Evolutionary conservation across 352 stramenopile genomes (phyloP).

Genomic region (Phytophthora nicotianae): DNA sequence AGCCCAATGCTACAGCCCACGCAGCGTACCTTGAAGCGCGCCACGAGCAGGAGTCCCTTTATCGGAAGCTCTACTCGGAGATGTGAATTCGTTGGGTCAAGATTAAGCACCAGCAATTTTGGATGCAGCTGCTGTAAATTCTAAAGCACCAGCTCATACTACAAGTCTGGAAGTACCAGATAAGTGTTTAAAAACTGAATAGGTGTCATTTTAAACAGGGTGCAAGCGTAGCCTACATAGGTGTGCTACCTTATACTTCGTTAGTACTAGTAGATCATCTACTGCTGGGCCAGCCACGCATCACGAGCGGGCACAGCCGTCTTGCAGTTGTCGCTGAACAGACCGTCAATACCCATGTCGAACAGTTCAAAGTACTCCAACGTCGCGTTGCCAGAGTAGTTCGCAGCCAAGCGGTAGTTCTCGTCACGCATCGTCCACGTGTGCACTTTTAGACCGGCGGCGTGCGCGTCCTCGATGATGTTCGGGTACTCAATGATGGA

Average conservation of each 20-base stretch:
- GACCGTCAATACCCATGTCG: conserved; percentile 57
- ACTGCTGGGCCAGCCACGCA: conserved; percentile 42
- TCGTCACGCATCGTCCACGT: conserved; percentile 76
- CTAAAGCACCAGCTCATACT: conserved; percentile 1
- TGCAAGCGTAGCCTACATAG: too few species aligned
- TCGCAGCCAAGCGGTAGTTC: conserved; percentile 56
- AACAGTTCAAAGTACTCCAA: conserved; percentile 76
- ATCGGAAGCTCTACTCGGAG: conserved; percentile 67
- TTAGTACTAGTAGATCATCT: conserved; percentile 14
- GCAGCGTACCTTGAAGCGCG: conserved; percentile 65
- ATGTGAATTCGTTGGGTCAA: conserved; percentile 9
- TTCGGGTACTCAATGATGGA: conserved; percentile 44
- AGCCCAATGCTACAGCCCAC: conserved; percentile 57
- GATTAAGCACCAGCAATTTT: conserved; percentile 13
- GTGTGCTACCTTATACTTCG: background rate
- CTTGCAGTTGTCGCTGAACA: conserved; percentile 74
- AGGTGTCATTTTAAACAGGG: too few species aligned
- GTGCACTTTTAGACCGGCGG: conserved; percentile 57
- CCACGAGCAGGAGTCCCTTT: conserved; percentile 73
- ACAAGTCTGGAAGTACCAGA: background rate
- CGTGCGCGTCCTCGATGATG: conserved; percentile 64
- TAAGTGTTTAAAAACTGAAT: background rate
- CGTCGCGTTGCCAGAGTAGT: conserved; percentile 67
- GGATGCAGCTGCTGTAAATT: conserved; percentile 4
- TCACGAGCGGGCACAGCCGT: conserved; percentile 48